Conservation (phyloP, 2,329 filamentous ascomycete genomes). For the Penicillium digitatum region DNA sequence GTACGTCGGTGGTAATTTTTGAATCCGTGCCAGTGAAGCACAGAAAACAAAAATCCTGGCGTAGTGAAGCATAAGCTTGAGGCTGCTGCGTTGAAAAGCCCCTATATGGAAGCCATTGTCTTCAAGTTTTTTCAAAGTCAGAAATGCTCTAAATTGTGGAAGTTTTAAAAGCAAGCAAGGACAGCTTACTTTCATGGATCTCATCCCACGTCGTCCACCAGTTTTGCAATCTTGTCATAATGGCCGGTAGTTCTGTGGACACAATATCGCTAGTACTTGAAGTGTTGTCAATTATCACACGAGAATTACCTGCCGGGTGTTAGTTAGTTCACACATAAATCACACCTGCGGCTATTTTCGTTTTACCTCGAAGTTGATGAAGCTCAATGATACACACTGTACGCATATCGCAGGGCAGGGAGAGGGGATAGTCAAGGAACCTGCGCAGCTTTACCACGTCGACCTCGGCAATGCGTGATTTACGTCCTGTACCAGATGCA, state of each 20-base stretch:
- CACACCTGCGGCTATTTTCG: background rate
- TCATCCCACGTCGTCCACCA: conserved; percentile 38
- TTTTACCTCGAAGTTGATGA: conserved; percentile 34
- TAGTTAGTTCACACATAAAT: background rate
- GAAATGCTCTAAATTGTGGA: background rate
- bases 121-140: conserved; percentile 6
- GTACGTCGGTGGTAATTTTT: conserved; percentile 29
- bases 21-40: conserved; percentile 32
- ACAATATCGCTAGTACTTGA: conserved; percentile 26
- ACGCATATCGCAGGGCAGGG: conserved; percentile 34
- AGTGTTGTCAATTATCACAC: conserved; percentile 29
- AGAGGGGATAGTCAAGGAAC: conserved; percentile 36
- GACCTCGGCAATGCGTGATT: conserved; percentile 34
- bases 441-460: conserved; percentile 32
- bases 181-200: conserved; percentile 30
- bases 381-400: conserved; percentile 36
- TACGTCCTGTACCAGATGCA: conserved; percentile 34
- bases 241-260: conserved; percentile 27
- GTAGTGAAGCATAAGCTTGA: conserved; percentile 35
- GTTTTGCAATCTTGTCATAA: conserved; percentile 30
- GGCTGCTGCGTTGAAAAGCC: conserved; percentile 35
- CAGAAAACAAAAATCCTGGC: conserved; percentile 34
- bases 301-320: conserved; percentile 23
- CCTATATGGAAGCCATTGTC: conserved; percentile 38
- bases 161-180: background rate